These are phyloP conservation scores for Claviceps sp. DNA, from an alignment of 2,329 filamentous ascomycete genomes.

Conservation along the genomic window DNA sequence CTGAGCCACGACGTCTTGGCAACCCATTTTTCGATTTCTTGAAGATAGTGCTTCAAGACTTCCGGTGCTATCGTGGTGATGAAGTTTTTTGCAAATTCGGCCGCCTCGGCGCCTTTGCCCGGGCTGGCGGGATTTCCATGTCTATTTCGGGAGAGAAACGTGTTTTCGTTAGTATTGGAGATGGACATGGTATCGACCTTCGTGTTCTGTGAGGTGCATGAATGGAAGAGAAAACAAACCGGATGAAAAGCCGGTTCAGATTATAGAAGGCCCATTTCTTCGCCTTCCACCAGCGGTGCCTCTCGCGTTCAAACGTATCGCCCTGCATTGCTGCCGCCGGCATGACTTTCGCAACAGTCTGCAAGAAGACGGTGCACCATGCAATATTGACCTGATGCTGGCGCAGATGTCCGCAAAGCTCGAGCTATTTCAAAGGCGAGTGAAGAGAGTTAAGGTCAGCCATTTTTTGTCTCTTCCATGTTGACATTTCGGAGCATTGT, in stretches of 20 bases:
- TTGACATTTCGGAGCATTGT: too few species aligned
- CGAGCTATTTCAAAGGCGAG: slow-evolving; percentile 45
- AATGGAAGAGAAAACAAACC: slow-evolving; percentile 35
- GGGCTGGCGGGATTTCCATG: slow-evolving; percentile 79
- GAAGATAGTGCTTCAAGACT: slow-evolving; percentile 87
- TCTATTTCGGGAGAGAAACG: slow-evolving; percentile 29
- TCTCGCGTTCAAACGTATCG: slow-evolving; percentile 71
- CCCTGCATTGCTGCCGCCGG: slow-evolving; percentile 75
- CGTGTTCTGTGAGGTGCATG: background rate
- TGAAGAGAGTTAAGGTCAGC: too few species aligned
- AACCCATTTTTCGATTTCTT: slow-evolving; percentile 96
- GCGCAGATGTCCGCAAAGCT: slow-evolving; percentile 65
- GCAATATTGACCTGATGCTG: slow-evolving; percentile 75
- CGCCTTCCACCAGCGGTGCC: slow-evolving; percentile 98
- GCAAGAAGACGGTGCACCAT: slow-evolving; percentile 92
- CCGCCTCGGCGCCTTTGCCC: slow-evolving; percentile 61
- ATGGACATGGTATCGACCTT: background rate
- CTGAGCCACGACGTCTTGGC: slow-evolving; percentile 89
- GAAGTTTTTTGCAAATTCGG: slow-evolving; percentile 79
- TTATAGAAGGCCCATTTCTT: slow-evolving; percentile 99
- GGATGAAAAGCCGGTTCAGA: slow-evolving; percentile 85
- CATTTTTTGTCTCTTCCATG: background rate
- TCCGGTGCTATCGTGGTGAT: slow-evolving; percentile 85
- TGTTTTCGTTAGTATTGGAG: background rate
- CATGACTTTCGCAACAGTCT: slow-evolving; percentile 72